Percentiles rank a stretch among this genome's conserved stretches.
Evolutionary conservation across 2,329 filamentous ascomycete genomes (phyloP).

Genomic region (Hymenoscyphus infarciens): DNA sequence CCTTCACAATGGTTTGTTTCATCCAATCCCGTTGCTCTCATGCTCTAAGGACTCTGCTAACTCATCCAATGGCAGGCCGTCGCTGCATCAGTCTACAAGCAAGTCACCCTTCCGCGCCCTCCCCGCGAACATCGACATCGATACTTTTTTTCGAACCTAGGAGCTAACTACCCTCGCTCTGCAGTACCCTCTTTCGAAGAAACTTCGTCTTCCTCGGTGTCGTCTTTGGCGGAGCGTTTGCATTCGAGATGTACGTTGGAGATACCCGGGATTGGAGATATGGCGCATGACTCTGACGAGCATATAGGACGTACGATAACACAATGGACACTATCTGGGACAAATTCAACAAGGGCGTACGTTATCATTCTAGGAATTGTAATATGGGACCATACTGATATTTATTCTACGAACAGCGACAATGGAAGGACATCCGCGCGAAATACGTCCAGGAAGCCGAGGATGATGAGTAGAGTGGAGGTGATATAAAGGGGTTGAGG

Average conservation of each 20-base stretch:
- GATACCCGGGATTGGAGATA: background rate
- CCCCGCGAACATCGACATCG: background rate
- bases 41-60: slow-evolving; percentile 19
- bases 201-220: slow-evolving; percentile 85
- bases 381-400: slow-evolving; percentile 19
- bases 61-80: slow-evolving; percentile 31
- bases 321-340: slow-evolving; percentile 87
- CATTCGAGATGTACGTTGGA: slow-evolving; percentile 79
- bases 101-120: slow-evolving; percentile 25
- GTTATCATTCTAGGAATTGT: slow-evolving; percentile 38
- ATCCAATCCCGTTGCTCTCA: background rate
- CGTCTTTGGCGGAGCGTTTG: slow-evolving; percentile 86
- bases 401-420: slow-evolving; percentile 61
- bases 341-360: slow-evolving; percentile 83
- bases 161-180: slow-evolving; percentile 17
- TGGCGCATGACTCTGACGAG: slow-evolving; percentile 14
- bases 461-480: slow-evolving; percentile 34
- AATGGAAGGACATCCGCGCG: slow-evolving; percentile 99
- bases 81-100: slow-evolving; percentile 33
- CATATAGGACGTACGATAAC: slow-evolving; percentile 74
- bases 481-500: background rate
- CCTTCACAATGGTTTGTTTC: slow-evolving; percentile 34
- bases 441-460: slow-evolving; percentile 76
- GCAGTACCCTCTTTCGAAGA: slow-evolving; percentile 76
- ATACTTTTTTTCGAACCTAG: background rate